Base-by-base conservation (phyloP, 768 basidiomycete genomes). In the Auriscalpium vulgare region DNA sequence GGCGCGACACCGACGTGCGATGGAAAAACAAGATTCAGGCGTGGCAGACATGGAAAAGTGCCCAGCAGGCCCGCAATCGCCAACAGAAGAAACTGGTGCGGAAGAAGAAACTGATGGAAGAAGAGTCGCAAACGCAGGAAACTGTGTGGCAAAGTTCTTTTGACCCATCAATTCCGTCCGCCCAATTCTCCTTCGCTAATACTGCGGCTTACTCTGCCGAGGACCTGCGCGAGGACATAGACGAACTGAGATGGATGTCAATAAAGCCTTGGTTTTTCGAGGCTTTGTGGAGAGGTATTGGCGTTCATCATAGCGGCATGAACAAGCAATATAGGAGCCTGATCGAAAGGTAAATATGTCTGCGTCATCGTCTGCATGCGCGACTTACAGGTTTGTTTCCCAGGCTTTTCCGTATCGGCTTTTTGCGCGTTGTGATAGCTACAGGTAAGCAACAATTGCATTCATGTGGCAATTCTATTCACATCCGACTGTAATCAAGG, bases 291-390 rank as follows among this genome's bases (percentile, higher is more conserved):
- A 72, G 87, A 36, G 86, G 86, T 35, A 78, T 88, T 34, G 86
- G 78, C 0, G 77, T 88, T 10, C 86, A 88, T 61, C 87, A 88
- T 65, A 62, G 81, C 9, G 86, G 86, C 19, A 84, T 88, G 84
- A 79, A 80, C 58, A 83, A 78, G 63, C 67, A 67, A 1, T 88
- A 87, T 63, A 68, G 84, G 44, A 72, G 73, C 47, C 59, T 83
- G 0, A 72, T 86, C 0, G 83, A 86, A 72, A 78, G 78, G 81
- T 80, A 57, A 47, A 65, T 43, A 19, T 44, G 10, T 46, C 16
- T 1, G 51, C 43, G 14, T 47, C 23, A 17, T 36, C 10, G 43
- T 47, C 10, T 37, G 13, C n/a, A 5, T 37, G 38, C 51, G 49
- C 14, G 10, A 13, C 46, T 46, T n/a, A 37, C 43, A 46, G 23